Percentiles rank a stretch among this genome's conserved stretches.
Conservation (phyloP, 116 monocot genomes). For the Zostera marina region DNA sequence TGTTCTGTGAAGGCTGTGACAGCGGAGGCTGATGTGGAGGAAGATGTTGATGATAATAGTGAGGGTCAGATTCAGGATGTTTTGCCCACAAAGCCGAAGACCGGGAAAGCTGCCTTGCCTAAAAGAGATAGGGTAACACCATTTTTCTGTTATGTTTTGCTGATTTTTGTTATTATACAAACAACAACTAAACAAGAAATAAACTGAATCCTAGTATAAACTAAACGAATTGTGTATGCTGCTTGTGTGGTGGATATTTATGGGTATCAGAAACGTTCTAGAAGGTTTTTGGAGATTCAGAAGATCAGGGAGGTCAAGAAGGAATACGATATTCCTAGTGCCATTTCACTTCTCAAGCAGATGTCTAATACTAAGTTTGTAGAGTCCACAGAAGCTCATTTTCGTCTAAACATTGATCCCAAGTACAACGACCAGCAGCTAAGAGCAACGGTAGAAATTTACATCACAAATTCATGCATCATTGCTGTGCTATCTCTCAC, state of each 20-base stretch:
- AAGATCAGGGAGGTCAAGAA: slow-evolving; percentile 85
- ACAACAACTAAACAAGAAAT: background rate
- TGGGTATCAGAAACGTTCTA: slow-evolving; percentile 49
- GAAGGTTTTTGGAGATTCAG: slow-evolving; percentile 92
- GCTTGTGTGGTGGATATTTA: background rate
- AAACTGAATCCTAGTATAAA: no score
- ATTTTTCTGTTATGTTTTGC: background rate
- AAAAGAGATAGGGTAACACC: slow-evolving; percentile 76
- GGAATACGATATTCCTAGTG: slow-evolving; percentile 68
- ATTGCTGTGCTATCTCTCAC: background rate
- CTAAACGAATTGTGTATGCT: background rate
- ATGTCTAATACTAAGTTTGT: slow-evolving; percentile 64
- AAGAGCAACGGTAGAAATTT: slow-evolving; percentile 52
- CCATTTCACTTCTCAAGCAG: slow-evolving; percentile 47
- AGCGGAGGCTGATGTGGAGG: slow-evolving; percentile 22
- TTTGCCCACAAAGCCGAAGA: slow-evolving; percentile 50
- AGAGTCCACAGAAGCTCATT: slow-evolving; percentile 89
- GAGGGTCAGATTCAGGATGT: slow-evolving; percentile 8
- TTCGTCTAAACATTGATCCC: slow-evolving; percentile 87
- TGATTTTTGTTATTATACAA: background rate
- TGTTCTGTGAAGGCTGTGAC: slow-evolving; percentile 7
- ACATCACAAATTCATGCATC: background rate
- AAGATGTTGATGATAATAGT: slow-evolving; percentile 10
- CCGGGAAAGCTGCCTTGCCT: slow-evolving; percentile 64
- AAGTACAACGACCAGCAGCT: slow-evolving; percentile 98